A percentile compares a stretch with the other conserved stretches of the same genome.
Evolutionary conservation across 352 stramenopile species (phyloP).

Genomic region (Phytophthora europaea): DNA sequence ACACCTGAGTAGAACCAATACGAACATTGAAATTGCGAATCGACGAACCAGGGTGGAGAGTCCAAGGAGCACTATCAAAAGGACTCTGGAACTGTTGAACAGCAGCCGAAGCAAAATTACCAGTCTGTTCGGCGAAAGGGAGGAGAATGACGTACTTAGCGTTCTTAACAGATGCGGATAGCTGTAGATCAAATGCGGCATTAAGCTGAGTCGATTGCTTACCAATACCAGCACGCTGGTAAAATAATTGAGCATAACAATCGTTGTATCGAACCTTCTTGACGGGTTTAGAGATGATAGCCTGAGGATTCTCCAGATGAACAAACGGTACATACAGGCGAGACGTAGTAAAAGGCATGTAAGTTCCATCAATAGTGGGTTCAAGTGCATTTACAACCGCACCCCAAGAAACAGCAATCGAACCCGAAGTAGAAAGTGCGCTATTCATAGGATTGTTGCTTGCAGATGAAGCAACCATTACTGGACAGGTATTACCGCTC

Average conservation of each 20-base stretch:
- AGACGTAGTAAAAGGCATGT: constrained; percentile 17
- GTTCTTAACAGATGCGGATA: no score
- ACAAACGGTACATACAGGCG: constrained; percentile 11
- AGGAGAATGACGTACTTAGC: not conserved
- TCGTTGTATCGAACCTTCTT: constrained; percentile 9
- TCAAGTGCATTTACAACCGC: constrained; percentile 11
- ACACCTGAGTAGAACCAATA: not conserved
- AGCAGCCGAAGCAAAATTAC: not conserved
- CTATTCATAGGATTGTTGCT: no score
- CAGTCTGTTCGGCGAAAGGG: not conserved
- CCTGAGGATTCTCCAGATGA: constrained; percentile 6
- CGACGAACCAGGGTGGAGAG: not conserved
- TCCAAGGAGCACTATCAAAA: not conserved
- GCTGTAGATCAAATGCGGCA: constrained; percentile 3
- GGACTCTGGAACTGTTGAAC: not conserved
- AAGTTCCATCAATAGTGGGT: constrained; percentile 14
- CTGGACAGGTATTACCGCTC: not conserved
- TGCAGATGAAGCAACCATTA: not conserved
- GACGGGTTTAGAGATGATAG: constrained; percentile 12
- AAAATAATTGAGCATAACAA: not conserved
- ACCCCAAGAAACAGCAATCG: constrained; percentile 1
- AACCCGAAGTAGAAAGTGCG: no score
- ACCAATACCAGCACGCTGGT: constrained; percentile 2
- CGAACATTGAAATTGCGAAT: not conserved
- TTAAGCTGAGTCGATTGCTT: not conserved